These are phyloP conservation scores for Chaetoceros tenuissimus DNA, from an alignment of 108 stramenopile species.

Conservation along the genomic window DNA sequence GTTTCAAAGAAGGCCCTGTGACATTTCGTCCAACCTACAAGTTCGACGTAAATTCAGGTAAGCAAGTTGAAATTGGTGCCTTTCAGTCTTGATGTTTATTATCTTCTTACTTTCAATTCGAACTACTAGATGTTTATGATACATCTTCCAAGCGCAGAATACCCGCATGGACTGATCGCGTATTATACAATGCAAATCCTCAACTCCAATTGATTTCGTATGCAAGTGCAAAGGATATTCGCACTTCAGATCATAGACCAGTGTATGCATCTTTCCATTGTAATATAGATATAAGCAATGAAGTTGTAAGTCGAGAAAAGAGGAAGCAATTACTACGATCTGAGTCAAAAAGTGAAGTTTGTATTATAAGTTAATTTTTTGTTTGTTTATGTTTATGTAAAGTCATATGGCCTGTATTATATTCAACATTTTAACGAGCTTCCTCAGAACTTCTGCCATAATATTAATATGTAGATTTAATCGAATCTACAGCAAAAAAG, in stretches of 20 bases:
- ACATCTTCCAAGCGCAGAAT: conserved; percentile 83
- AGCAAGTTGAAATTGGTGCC: too few species aligned
- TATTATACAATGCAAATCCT: conserved; percentile 57
- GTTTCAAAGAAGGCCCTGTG: conserved; percentile 69
- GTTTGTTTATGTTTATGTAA: too few species aligned
- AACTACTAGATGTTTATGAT: conserved; percentile 60
- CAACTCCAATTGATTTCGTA: conserved; percentile 64
- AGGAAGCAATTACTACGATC: neutral
- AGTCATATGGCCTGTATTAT: too few species aligned
- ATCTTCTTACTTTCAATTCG: too few species aligned
- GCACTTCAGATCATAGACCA: conserved; percentile 78
- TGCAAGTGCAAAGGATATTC: conserved; percentile 37
- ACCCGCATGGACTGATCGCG: conserved; percentile 84
- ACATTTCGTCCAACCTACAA: conserved; percentile 82
- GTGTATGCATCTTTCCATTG: conserved; percentile 59
- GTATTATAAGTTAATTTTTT: neutral
- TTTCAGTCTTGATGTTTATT: too few species aligned
- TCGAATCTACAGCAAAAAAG: too few species aligned
- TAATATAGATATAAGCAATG: neutral
- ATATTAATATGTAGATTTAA: too few species aligned
- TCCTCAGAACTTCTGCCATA: too few species aligned
- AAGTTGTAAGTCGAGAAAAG: neutral
- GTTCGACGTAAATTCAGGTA: conserved; percentile 33
- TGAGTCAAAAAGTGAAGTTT: neutral
- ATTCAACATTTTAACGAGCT: too few species aligned